Conservation (phyloP, 1,284 basidiomycete species). For the Entoloma clypeatum region DNA sequence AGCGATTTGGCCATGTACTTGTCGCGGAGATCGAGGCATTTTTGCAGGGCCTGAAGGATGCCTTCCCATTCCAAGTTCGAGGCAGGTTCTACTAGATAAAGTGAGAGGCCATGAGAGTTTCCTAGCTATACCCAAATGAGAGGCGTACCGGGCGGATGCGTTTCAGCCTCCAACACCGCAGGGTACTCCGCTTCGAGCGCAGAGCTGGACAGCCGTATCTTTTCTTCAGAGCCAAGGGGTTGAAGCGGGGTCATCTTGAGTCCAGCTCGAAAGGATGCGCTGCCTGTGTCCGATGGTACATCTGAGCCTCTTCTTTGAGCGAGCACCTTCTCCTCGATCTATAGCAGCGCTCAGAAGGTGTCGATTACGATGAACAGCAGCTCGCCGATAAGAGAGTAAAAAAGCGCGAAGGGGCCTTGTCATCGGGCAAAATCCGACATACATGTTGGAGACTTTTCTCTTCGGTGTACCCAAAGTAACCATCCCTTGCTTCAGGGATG, state of each 20-base stretch:
- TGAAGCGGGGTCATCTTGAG: conserved; percentile 39
- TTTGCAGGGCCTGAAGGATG: conserved; percentile 64
- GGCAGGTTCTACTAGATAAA: conserved; percentile 42
- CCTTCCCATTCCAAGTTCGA: conserved; percentile 50
- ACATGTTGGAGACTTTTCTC: conserved; percentile 73
- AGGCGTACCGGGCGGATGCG: conserved; percentile 28
- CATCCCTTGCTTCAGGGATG: conserved; percentile 60
- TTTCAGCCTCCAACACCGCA: conserved; percentile 27
- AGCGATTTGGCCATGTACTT: conserved; percentile 86
- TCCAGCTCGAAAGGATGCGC: conserved; percentile 34
- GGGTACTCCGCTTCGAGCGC: conserved; percentile 42
- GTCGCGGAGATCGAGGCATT: conserved; percentile 84
- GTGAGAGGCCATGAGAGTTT: conserved; percentile 4
- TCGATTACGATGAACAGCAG: conserved; percentile 1
- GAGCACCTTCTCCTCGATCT: conserved; percentile 73
- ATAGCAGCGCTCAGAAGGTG: conserved; percentile 5
- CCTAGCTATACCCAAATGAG: background rate
- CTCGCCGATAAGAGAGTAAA: background rate
- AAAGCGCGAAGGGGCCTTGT: too few species aligned
- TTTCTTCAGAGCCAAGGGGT: conserved; percentile 19
- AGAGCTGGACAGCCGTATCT: conserved; percentile 22
- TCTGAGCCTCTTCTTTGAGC: conserved; percentile 56
- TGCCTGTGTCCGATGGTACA: conserved; percentile 43
- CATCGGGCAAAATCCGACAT: conserved; percentile 27
- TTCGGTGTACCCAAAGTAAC: conserved; percentile 73